A percentile compares a stretch with the other conserved stretches of the same genome.
These are phyloP conservation scores for Aspergillus uvarum DNA, from an alignment of 2,329 filamentous ascomycete species.

Conservation along the genomic window DNA sequence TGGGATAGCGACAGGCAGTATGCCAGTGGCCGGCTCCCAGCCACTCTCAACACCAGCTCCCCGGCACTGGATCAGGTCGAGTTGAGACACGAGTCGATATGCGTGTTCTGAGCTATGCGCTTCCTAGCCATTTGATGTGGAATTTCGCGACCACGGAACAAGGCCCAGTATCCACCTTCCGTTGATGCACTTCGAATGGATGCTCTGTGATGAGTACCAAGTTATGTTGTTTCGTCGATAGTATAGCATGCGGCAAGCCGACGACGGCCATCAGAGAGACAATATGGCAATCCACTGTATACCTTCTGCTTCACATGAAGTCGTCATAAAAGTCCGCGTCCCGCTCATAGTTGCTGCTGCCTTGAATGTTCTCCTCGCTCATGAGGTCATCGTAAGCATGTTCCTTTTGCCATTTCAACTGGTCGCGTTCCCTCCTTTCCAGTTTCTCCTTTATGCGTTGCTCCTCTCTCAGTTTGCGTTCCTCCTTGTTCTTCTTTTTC, in stretches of 20 bases:
- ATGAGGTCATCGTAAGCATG: conserved; percentile 96
- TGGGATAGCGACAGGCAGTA: background rate
- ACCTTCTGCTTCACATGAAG: conserved; percentile 69
- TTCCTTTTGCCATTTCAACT: conserved; percentile 93
- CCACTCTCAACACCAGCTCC: background rate
- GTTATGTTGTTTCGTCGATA: background rate
- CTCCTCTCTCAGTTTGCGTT: conserved; percentile 49
- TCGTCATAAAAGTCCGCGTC: conserved; percentile 76
- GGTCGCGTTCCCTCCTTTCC: conserved; percentile 70
- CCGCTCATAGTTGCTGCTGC: conserved; percentile 81
- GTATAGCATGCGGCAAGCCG: background rate
- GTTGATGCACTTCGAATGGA: background rate
- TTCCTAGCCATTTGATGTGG: background rate
- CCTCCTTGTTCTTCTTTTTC: conserved; percentile 68
- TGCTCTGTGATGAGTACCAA: background rate
- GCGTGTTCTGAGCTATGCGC: background rate
- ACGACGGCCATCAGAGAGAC: background rate
- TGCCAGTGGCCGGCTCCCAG: background rate
- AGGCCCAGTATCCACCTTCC: background rate
- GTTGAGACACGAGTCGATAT: background rate
- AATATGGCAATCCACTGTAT: background rate
- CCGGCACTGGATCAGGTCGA: background rate
- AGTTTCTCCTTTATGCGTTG: conserved; percentile 42
- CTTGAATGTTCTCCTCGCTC: conserved; percentile 74
- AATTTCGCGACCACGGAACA: background rate